Evolutionary conservation across 2,329 filamentous ascomycete species (phyloP).

Genomic region (Xylogone sp.): DNA sequence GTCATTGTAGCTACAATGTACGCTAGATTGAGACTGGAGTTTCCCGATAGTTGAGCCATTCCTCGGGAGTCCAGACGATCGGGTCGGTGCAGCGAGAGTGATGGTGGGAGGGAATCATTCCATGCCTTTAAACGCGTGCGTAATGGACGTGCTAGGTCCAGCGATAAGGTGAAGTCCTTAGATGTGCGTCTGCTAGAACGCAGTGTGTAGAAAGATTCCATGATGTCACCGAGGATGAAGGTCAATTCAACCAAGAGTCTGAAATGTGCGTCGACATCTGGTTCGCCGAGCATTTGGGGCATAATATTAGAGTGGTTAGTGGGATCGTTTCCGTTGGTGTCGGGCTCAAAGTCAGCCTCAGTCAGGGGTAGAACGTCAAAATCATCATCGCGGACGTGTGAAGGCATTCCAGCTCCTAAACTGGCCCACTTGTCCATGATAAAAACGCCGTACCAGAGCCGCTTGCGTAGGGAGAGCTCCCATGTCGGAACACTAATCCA

Average conservation of each 20-base stretch:
- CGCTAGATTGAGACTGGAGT: conserved; percentile 27
- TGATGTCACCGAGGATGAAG: conserved; percentile 28
- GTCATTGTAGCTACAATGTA: conserved; percentile 33
- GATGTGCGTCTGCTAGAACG: conserved; percentile 25
- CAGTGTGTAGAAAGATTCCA: conserved; percentile 27
- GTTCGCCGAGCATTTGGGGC: conserved; percentile 18
- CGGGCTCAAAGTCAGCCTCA: conserved; percentile 20
- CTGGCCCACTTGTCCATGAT: conserved; percentile 33
- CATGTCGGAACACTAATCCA: conserved; percentile 28
- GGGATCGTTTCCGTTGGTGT: conserved; percentile 2
- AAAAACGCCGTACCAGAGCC: conserved; percentile 29
- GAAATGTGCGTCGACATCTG: conserved; percentile 22
- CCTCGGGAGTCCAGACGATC: conserved; percentile 19
- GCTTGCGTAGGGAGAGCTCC: conserved; percentile 28
- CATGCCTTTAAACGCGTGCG: conserved; percentile 25
- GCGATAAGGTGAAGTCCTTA: conserved; percentile 24
- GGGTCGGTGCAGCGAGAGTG: conserved; percentile 16
- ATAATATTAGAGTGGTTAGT: conserved; percentile 6
- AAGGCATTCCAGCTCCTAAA: conserved; percentile 29
- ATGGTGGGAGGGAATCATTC: conserved; percentile 27
- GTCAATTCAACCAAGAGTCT: conserved; percentile 26
- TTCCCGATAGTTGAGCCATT: conserved; percentile 23
- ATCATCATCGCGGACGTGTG: conserved; percentile 26
- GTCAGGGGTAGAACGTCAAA: conserved; percentile 25
- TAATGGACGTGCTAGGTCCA: conserved; percentile 24